A percentile compares a stretch with the other conserved stretches of the same genome.
phyloP scores from a whole-genome alignment of 2,329 filamentous ascomycete genomes.

The Aspergillus japonicus region DNA sequence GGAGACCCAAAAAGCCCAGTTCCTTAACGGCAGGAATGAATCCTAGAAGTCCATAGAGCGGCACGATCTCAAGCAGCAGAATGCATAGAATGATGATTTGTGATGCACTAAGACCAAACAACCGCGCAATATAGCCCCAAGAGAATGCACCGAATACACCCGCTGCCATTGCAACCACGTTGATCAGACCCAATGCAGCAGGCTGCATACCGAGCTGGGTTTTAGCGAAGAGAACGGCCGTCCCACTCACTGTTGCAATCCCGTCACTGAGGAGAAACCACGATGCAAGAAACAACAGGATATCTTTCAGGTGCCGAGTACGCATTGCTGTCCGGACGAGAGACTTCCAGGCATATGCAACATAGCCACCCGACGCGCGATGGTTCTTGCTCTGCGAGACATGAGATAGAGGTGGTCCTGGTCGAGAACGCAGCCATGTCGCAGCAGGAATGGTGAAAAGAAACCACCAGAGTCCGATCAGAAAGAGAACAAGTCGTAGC shows the following conservation, averaged over 20 bases:
- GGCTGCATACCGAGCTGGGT: conserved; percentile 87
- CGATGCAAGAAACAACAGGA: conserved; percentile 79
- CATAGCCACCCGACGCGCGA: conserved; percentile 67
- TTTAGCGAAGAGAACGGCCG: conserved; percentile 93
- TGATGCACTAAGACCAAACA: conserved; percentile 68
- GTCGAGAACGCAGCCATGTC: conserved; percentile 81
- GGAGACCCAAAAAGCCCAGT: conserved; percentile 78
- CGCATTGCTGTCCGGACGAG: conserved; percentile 76
- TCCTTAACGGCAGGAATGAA: conserved; percentile 76
- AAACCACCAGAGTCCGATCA: conserved; percentile 91
- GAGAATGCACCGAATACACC: conserved; percentile 86
- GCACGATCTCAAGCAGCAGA: conserved; percentile 84
- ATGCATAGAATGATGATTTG: conserved; percentile 95
- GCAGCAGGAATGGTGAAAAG: conserved; percentile 85
- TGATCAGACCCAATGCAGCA: conserved; percentile 85
- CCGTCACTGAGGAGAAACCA: conserved; percentile 96
- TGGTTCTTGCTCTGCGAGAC: conserved; percentile 33
- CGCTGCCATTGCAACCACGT: conserved; percentile 80
- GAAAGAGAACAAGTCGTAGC: conserved; percentile 79
- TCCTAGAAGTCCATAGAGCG: conserved; percentile 83
- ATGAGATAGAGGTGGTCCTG: conserved; percentile 73
- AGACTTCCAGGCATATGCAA: conserved; percentile 81
- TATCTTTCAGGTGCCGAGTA: conserved; percentile 71
- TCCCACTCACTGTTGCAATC: conserved; percentile 90
- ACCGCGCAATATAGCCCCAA: conserved; percentile 76